Evolutionary conservation across 148 eudicot genomes (phyloP).

Genomic region (Pharnaceum exiguum): DNA sequence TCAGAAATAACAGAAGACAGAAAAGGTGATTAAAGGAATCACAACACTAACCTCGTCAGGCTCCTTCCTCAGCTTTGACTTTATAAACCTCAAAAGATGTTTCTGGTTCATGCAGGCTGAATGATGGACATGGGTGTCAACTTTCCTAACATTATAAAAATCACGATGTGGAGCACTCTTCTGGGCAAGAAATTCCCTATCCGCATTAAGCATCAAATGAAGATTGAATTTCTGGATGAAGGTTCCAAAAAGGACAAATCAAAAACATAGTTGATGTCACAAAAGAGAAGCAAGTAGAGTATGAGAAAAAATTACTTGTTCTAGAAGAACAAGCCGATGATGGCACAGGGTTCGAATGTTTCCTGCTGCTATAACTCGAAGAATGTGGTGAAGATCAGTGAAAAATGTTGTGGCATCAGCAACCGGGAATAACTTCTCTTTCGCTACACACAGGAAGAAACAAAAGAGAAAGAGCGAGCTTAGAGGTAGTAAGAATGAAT

Average conservation of each 20-base stretch:
- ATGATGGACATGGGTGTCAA: slow-evolving; percentile 98
- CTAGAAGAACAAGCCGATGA: slow-evolving; percentile 85
- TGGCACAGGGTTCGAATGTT: slow-evolving; percentile 91
- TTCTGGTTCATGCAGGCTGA: slow-evolving; percentile 99
- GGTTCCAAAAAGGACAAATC: slow-evolving; percentile 15
- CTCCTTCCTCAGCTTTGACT: slow-evolving; percentile 95
- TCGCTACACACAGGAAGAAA: slow-evolving; percentile 39
- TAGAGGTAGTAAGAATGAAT: slow-evolving; percentile 5
- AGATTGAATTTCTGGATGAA: slow-evolving; percentile 90
- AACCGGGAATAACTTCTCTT: slow-evolving; percentile 79
- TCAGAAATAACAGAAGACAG: background rate
- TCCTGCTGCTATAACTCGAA: slow-evolving; percentile 95
- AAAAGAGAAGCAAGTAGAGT: background rate
- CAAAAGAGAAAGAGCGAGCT: background rate
- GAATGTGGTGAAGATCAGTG: slow-evolving; percentile 97
- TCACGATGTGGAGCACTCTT: slow-evolving; percentile 99
- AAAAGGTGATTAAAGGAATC: background rate
- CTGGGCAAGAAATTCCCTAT: slow-evolving; percentile 94
- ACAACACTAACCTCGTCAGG: slow-evolving; percentile 80
- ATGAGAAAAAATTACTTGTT: slow-evolving; percentile 54
- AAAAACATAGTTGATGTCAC: background rate
- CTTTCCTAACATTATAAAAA: slow-evolving; percentile 97
- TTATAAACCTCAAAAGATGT: slow-evolving; percentile 94
- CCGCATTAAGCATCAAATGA: slow-evolving; percentile 99
- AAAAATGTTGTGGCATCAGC: slow-evolving; percentile 98